Conservation (phyloP, 805 yeast species). For the Yamadazyma insecticola region DNA sequence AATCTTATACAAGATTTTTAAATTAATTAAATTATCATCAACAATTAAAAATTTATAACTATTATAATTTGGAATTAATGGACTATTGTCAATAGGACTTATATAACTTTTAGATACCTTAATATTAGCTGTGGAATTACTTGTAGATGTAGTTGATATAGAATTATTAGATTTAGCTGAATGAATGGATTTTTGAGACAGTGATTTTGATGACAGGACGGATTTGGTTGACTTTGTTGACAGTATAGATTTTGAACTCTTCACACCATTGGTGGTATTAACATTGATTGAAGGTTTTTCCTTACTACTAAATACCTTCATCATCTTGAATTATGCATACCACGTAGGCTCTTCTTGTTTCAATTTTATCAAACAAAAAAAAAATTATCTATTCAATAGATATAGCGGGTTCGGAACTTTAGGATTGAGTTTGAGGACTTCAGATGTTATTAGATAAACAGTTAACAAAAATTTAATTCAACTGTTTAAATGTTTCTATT, state of each 20-base stretch:
- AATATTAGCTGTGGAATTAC: slow-evolving; percentile 5
- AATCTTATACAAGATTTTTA: slow-evolving; percentile 30
- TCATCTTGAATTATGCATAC: too few relatives aligned
- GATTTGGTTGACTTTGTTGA: slow-evolving; percentile 6
- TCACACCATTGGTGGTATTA: slow-evolving; percentile 3
- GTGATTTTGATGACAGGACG: slow-evolving; percentile 2
- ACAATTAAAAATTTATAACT: slow-evolving; percentile 24
- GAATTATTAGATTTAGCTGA: slow-evolving; percentile 6
- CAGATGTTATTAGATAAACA: too few relatives aligned
- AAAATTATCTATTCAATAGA: too few relatives aligned
- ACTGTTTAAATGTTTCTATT: too few relatives aligned
- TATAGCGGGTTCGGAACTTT: too few relatives aligned
- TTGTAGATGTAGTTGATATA: slow-evolving; percentile 1
- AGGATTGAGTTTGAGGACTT: too few relatives aligned
- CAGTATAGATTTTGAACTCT: slow-evolving; percentile 6
- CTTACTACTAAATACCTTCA: too few relatives aligned
- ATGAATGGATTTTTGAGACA: slow-evolving; percentile 1
- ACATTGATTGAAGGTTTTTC: slow-evolving; percentile 5
- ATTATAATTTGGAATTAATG: slow-evolving; percentile 13
- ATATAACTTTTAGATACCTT: slow-evolving; percentile 7
- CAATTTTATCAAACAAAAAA: too few relatives aligned
- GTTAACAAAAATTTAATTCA: too few relatives aligned
- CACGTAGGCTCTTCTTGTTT: too few relatives aligned
- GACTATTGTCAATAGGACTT: slow-evolving; percentile 12
- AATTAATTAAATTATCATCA: slow-evolving; percentile 40